These are phyloP conservation scores for Xylaria sp. DNA, from an alignment of 495 filamentous ascomycete species.

Conservation along the genomic window DNA sequence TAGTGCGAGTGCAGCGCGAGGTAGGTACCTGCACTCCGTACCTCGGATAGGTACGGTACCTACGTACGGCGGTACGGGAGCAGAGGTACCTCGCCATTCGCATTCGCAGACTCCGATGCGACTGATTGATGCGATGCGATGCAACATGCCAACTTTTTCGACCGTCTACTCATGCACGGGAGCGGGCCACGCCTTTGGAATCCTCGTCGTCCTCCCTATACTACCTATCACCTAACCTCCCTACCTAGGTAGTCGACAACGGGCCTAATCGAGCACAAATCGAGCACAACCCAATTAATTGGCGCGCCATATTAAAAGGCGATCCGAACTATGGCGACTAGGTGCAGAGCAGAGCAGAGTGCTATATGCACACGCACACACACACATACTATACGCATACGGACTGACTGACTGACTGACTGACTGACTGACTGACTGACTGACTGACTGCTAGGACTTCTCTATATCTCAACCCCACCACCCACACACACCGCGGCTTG, in stretches of 20 bases:
- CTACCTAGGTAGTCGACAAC: background rate
- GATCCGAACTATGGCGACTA: conserved; percentile 28
- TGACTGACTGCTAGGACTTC: conserved; percentile 26
- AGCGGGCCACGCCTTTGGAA: conserved; percentile 35
- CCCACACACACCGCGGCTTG: conserved; percentile 43
- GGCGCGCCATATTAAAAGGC: conserved; percentile 26
- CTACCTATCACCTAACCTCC: no score
- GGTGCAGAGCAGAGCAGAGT: conserved; percentile 34
- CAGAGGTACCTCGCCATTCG: conserved; percentile 11
- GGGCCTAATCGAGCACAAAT: conserved; percentile 26
- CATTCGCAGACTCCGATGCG: conserved; percentile 20
- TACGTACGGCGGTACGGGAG: background rate
- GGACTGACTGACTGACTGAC: no score
- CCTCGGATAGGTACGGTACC: background rate
- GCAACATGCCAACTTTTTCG: conserved; percentile 29
- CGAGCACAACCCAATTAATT: conserved; percentile 26
- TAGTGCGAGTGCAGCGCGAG: background rate
- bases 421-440: no score
- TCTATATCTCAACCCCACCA: conserved; percentile 53
- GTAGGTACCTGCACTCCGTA: background rate
- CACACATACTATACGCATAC: no score
- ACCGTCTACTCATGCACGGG: conserved; percentile 38
- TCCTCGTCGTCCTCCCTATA: conserved; percentile 16
- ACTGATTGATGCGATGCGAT: conserved; percentile 19
- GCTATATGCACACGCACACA: no score